Base-by-base conservation (phyloP, 1,284 basidiomycete genomes). In the Meira nashicola region DNA sequence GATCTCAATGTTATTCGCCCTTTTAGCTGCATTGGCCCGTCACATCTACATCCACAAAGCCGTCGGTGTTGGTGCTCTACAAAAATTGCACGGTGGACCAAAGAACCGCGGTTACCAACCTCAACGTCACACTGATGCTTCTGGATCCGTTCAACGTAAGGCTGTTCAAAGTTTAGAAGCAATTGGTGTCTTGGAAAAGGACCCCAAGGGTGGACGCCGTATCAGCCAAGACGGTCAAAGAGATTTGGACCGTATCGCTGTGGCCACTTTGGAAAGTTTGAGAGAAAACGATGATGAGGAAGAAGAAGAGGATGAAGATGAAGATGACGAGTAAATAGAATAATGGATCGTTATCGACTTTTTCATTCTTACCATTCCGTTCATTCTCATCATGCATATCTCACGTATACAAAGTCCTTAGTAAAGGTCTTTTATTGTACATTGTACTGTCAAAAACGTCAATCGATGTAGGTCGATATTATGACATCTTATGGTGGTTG, bases 21-120 rank as follows among this genome's bases (percentile, higher is more conserved):
- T 41, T 28, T 33, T 77, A 93, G 94, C 94, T 79, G 91, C 94
- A 66, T 83, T 99, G 71, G 94, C 95, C 81, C 89, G 95, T 79
- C 94, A 98, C 87, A 93, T 98, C 83, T 98, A 99, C 86, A 89
- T 99, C 80, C 91, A 94, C 82, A 97, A 97, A 85, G 89, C 92
- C 80, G 92, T 97, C 76, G 94, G 94, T 80, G 87, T 97, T 68
- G 94, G 94, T 77, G 90, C 92, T 54, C 86, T 99, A 60, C 86
- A 86, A 81, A 98, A 97, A 86, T 89, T 97, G 59, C 92, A 98
- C 83, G 94, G 94, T 81, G 90, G 91, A 73, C 87, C 91, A 79
- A 91, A 94, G 83, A 87, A 92, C 79, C 70, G 72, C 33, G 94
- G 60, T 89, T 92, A 86, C 87, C 92, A 74, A 89, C 94, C 72